Base-by-base conservation (phyloP, 2,329 filamentous ascomycete species). In the Botryotinia convoluta region DNA sequence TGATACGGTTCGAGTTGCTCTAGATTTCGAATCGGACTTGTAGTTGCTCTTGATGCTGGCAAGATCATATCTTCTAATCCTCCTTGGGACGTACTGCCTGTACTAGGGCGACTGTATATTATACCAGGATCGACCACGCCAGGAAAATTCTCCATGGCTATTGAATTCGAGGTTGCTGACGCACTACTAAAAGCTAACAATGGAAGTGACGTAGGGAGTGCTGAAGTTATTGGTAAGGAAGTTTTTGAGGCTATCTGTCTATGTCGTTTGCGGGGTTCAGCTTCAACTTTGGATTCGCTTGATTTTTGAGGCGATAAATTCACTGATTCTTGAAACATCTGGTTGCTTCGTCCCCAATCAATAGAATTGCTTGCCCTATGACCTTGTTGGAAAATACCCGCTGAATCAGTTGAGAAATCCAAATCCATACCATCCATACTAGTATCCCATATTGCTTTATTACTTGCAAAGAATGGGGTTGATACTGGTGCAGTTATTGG, bases 111-210 rank as follows among this genome's bases (percentile, higher is more conserved):
- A 75, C 86, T 87, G 78, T 89, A 88, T 12, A 91, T 81, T 26
- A 91, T 82, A 12, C 87, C 89, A 1, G 89, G 89, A 76, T 91
- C 84, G 9, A 91, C 88, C n/a, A 84, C 86, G 12, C 84, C 83
- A 42, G 80, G 82, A 9, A 85, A 82, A 64, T 81, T 84, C 54
- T 84, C 81, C 42, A 86, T 83, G 37, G 84, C 82, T 76, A 90
- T 90, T 0, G 86, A 83, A 74, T 89, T 84, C 14, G 88, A 86
- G 48, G 82, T 79, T 57, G 81, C 79, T 37, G 83, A 81, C 12
- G 81, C 77, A 60, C 80, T 81, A 68, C 80, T 82, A 32, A 83
- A 83, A 37, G 84, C 82, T 59, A 85, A 80, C 51, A 79, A 78
- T 16, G 84, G 80, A 68, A 84, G 80, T 22, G 84, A 79, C 18